phyloP scores from a whole-genome alignment of 1,284 basidiomycete species.

The Cystobasidium pallidum region DNA sequence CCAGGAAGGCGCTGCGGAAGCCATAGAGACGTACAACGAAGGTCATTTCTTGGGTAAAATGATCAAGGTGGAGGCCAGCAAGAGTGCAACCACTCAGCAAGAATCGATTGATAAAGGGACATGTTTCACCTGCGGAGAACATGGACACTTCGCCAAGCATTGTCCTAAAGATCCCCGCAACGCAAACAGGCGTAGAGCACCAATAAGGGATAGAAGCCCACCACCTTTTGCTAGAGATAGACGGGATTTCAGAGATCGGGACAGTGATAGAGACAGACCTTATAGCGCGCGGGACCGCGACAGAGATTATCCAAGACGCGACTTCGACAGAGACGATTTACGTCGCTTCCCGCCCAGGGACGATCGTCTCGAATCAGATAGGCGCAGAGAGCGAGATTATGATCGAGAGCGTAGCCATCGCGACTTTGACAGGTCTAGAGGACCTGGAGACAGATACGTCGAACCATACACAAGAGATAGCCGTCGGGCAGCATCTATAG shows the following conservation, averaged over 20 bases:
- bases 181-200: conserved; percentile 1
- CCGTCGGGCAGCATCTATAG: not conserved
- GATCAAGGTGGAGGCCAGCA: conserved; percentile 53
- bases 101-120: conserved; percentile 26
- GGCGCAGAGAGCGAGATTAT: conserved; percentile 9
- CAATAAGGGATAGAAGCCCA: conserved; percentile 10
- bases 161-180: conserved; percentile 40
- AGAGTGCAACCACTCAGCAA: conserved; percentile 45
- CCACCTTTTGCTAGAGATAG: conserved; percentile 7
- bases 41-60: conserved; percentile 53
- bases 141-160: conserved; percentile 41
- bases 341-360: not conserved
- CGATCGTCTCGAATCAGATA: conserved; percentile 2
- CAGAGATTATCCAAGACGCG: not conserved
- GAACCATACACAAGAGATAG: conserved; percentile 1
- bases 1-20: conserved; percentile 48
- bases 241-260: conserved; percentile 5
- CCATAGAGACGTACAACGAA: conserved; percentile 52
- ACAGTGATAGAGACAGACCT: conserved; percentile 25
- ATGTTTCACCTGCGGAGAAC: conserved; percentile 42
- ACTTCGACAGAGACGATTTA: conserved; percentile 1
- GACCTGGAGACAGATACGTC: not conserved
- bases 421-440: conserved; percentile 1
- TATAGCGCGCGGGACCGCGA: not conserved
- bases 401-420: conserved; percentile 13